These are phyloP conservation scores for Sclerotinia sclerotiorum DNA, from an alignment of 2,329 filamentous ascomycete genomes.

Conservation along the genomic window DNA sequence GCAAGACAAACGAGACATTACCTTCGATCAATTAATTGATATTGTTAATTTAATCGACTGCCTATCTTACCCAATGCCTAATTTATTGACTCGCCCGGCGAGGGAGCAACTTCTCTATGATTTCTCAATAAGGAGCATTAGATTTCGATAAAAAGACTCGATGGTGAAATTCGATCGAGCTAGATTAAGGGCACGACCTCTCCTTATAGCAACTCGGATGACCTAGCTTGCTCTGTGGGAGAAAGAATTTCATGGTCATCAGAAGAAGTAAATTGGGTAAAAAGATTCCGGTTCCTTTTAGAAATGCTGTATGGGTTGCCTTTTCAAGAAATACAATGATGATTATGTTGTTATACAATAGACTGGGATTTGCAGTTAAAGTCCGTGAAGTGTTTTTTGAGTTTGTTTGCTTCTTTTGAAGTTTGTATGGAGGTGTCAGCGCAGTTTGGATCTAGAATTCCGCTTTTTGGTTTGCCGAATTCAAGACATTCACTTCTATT, in stretches of 20 bases:
- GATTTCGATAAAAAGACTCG: not conserved
- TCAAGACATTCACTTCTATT: not conserved
- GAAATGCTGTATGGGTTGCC: too few relatives aligned
- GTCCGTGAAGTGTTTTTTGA: not conserved
- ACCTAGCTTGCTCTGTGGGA: too few relatives aligned
- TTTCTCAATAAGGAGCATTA: not conserved
- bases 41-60: not conserved
- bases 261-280: not conserved
- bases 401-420: not conserved
- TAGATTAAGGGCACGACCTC: not conserved
- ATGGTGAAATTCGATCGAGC: too few relatives aligned
- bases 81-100: too few relatives aligned
- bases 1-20: not conserved
- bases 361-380: not conserved
- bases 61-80: too few relatives aligned
- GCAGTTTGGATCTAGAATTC: not conserved
- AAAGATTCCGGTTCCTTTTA: rapidly evolving
- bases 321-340: too few relatives aligned
- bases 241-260: too few relatives aligned
- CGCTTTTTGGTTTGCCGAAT: not conserved
- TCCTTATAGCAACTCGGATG: not conserved
- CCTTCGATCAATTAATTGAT: not conserved
- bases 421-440: not conserved
- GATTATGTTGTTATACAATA: not conserved
- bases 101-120: too few relatives aligned